A percentile compares a stretch with the other conserved stretches of the same genome.
These are phyloP conservation scores for Quercus cerris DNA, from an alignment of 306 rosid genomes.

Conservation along the genomic window DNA sequence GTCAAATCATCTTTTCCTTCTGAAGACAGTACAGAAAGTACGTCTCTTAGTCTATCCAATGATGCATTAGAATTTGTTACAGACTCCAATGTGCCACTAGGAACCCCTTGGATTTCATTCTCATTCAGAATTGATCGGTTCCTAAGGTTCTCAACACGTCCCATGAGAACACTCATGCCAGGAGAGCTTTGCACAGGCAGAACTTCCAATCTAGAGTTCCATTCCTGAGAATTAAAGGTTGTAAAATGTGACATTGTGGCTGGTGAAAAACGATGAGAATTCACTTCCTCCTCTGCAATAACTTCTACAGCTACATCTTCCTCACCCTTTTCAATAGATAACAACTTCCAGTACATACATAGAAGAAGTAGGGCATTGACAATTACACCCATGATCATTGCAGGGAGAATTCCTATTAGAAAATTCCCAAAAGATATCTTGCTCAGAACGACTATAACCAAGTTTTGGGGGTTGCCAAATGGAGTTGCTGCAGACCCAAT, in stretches of 20 bases:
- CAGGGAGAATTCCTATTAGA: no score
- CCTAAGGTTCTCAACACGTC: slow-evolving; percentile 33
- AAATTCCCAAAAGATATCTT: no score
- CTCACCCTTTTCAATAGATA: slow-evolving; percentile 55
- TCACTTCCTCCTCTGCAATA: slow-evolving; percentile 51
- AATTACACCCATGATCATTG: no score
- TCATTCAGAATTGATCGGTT: slow-evolving; percentile 28
- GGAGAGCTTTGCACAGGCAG: slow-evolving; percentile 35
- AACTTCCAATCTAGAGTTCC: slow-evolving; percentile 36
- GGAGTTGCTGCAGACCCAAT: slow-evolving; percentile 93
- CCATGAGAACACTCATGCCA: not conserved
- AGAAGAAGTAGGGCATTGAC: no score
- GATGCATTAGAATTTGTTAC: slow-evolving; percentile 39
- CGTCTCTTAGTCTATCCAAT: no score
- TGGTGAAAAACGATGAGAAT: slow-evolving; percentile 79
- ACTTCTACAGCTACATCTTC: slow-evolving; percentile 43
- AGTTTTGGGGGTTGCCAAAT: slow-evolving; percentile 89
- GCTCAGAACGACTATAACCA: no score
- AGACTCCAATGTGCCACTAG: slow-evolving; percentile 24
- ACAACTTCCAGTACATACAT: slow-evolving; percentile 9
- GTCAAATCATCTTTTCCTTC: slow-evolving; percentile 30
- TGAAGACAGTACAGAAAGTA: no score
- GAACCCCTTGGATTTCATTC: slow-evolving; percentile 41
- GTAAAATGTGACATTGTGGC: slow-evolving; percentile 63
- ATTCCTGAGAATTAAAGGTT: slow-evolving; percentile 43